Conservation (phyloP, 768 basidiomycete genomes). For the Boletus rubropictus region DNA sequence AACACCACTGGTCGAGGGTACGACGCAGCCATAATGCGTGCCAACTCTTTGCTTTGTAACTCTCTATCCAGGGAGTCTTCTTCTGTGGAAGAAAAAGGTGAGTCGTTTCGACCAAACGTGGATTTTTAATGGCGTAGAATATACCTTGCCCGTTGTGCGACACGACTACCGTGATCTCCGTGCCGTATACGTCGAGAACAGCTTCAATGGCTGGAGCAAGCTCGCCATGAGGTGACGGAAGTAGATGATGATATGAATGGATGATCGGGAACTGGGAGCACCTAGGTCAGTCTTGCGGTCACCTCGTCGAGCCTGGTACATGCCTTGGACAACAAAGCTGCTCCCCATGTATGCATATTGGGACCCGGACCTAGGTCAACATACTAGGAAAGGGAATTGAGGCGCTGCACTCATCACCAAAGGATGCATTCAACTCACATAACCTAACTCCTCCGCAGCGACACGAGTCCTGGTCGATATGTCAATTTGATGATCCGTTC, state of each 20-base stretch:
- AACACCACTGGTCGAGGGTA: slow-evolving; percentile 73
- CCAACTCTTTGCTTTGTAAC: slow-evolving; percentile 75
- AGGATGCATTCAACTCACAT: slow-evolving; percentile 44
- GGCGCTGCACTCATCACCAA: slow-evolving; percentile 2
- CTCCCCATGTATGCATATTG: slow-evolving; percentile 87
- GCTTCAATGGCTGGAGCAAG: slow-evolving; percentile 89
- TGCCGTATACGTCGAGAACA: slow-evolving; percentile 72
- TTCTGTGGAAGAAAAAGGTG: slow-evolving; percentile 41
- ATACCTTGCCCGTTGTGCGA: slow-evolving; percentile 88
- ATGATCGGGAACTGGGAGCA: slow-evolving; percentile 73
- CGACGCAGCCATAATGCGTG: slow-evolving; percentile 65
- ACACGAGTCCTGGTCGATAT: slow-evolving; percentile 56
- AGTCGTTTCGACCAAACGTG: background rate
- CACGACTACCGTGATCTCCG: slow-evolving; percentile 75
- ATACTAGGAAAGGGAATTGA: slow-evolving; percentile 43
- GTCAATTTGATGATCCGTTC: slow-evolving; percentile 1
- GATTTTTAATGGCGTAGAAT: slow-evolving; percentile 1
- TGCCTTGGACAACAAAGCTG: slow-evolving; percentile 74
- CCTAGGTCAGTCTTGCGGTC: background rate
- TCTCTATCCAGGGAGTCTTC: slow-evolving; percentile 86
- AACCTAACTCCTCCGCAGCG: slow-evolving; percentile 71
- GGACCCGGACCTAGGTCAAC: slow-evolving; percentile 88
- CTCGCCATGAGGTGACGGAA: slow-evolving; percentile 82
- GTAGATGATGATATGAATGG: slow-evolving; percentile 76
- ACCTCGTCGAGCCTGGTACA: background rate